Evolutionary conservation across 306 rosid genomes (phyloP).

Genomic region (Quercus rubra): DNA sequence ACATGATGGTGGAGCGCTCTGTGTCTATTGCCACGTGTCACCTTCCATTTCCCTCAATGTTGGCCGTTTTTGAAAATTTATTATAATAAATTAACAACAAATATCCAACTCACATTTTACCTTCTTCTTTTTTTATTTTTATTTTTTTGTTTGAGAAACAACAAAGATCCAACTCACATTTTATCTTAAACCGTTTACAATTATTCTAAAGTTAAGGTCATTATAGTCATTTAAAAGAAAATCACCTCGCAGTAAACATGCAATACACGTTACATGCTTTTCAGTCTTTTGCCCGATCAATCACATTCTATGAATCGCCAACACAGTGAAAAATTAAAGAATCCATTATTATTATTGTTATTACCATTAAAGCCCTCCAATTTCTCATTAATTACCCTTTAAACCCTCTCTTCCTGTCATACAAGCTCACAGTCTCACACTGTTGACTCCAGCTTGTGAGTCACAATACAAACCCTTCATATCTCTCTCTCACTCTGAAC

Average conservation of each 20-base stretch:
- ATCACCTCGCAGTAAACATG: not conserved
- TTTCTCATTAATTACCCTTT: slow-evolving; percentile 28
- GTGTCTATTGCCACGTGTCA: not conserved
- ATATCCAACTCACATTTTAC: not conserved
- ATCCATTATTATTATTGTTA: not conserved
- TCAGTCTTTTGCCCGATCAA: not conserved
- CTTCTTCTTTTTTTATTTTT: not conserved
- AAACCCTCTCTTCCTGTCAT: not conserved
- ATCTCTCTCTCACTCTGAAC: not conserved
- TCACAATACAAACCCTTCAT: not conserved
- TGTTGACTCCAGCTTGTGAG: not conserved
- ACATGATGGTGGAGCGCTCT: slow-evolving; percentile 16
- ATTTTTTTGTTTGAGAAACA: too few species aligned
- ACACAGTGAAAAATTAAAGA: not conserved
- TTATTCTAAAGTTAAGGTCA: not conserved
- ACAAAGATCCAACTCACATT: too few species aligned
- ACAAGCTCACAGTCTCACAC: not conserved
- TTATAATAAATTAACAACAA: too few species aligned
- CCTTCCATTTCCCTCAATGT: not conserved
- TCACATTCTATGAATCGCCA: not conserved
- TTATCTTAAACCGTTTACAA: too few species aligned
- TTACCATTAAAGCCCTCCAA: slow-evolving; percentile 33
- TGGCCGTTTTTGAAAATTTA: not conserved
- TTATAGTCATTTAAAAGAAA: slow-evolving; percentile 1
- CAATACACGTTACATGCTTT: slow-evolving; percentile 2